These are phyloP conservation scores for Yamadazyma sp. DNA, from an alignment of 1,139 yeast genomes.

Conservation along the genomic window DNA sequence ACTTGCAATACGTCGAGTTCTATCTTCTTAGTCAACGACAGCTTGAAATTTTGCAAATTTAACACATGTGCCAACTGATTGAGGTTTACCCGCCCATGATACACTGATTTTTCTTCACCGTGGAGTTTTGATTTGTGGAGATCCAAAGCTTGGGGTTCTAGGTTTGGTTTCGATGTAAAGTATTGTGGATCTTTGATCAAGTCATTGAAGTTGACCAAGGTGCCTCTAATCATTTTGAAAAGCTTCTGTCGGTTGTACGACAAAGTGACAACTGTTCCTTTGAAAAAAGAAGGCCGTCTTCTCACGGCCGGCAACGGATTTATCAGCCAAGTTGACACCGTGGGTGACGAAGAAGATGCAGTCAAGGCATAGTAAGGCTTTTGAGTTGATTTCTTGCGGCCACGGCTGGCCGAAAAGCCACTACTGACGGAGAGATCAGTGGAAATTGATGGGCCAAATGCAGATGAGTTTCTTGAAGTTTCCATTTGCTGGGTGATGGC, in stretches of 20 bases:
- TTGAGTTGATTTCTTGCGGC: neutral
- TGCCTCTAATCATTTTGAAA: neutral
- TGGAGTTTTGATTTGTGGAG: neutral
- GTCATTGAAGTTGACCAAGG: neutral
- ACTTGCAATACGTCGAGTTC: slow-evolving; percentile 62
- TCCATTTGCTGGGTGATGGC: too few relatives aligned
- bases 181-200: slow-evolving; percentile 3
- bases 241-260: slow-evolving; percentile 1
- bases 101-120: slow-evolving; percentile 15
- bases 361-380: too few relatives aligned
- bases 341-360: too few relatives aligned
- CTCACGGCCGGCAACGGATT: neutral
- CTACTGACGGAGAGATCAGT: too few relatives aligned
- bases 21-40: slow-evolving; percentile 27
- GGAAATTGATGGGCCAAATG: too few relatives aligned
- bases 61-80: slow-evolving; percentile 19
- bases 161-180: neutral
- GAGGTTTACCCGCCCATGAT: slow-evolving; percentile 6
- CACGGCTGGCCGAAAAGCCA: too few relatives aligned
- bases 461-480: too few relatives aligned
- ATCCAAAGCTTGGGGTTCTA: neutral
- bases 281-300: neutral
- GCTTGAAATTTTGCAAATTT: slow-evolving; percentile 19
- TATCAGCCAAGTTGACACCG: neutral
- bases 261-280: neutral